Base-by-base conservation (phyloP, 164 flowering plant species). In the Warburgia ugandensis region DNA sequence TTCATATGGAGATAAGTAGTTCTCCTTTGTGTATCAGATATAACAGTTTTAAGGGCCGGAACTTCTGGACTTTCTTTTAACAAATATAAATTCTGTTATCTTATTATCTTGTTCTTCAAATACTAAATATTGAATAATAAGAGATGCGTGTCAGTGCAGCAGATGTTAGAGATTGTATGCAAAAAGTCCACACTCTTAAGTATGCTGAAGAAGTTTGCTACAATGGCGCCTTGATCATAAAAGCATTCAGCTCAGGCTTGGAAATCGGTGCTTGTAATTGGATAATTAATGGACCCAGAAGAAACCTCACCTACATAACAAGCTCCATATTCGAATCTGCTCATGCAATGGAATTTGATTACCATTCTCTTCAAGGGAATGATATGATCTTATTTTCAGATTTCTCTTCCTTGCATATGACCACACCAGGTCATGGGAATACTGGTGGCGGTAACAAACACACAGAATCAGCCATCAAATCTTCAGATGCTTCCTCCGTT, bases 181-280 rank as follows among this genome's bases (percentile, higher is more conserved):
- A 63, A 60, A 87, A 71, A 72, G 70, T 83, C 48, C 71, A 78
- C 43, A 49, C 77, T 45, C 81, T 92, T 29, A 85, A 75, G 59
- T 88, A 73, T 68, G 86, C 75, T 29, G 94, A 92, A 68, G 95
- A 83, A 75, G 66, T 61, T 6, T 88, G 85, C 72, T 80, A 77
- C 52, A 83, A 80, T 71, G 95, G 90, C 38, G 65, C 64, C 27
- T 45, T 88, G 58, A 39, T 72, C 17, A 56, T 92, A 28, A 75
- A 77, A 58, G 82, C 95, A 61, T 73, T 79, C 64, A 82, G 95
- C 70, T 86, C 99, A 49, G 99, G 97, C 61, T 69, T 83, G 38
- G 99, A 84, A 49, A 74, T 88, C 48, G 99, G 99, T 43, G 8
- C 89, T 27, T 88, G 76, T 65, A 92, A 88, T 68, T 92, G 99